Percentiles rank a stretch among this genome's conserved stretches.
These are phyloP conservation scores for Schizochytrium sp. DNA, from an alignment of 108 stramenopile genomes.

Conservation along the genomic window DNA sequence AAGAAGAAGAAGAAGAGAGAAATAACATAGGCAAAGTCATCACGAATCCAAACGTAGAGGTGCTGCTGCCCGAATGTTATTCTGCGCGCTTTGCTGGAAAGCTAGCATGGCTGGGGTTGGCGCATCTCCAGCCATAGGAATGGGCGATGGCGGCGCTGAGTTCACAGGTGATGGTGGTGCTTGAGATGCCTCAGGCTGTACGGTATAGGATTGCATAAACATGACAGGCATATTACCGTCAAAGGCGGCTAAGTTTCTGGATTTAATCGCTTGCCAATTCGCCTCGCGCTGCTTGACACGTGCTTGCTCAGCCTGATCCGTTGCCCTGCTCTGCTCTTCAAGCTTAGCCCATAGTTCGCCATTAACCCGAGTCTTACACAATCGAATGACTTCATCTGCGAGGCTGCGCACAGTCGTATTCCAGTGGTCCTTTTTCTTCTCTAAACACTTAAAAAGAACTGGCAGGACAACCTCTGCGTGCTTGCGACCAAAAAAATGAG, in stretches of 20 bases:
- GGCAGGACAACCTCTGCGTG: constrained; percentile 94
- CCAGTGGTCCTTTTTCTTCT: constrained; percentile 91
- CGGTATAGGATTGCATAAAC: not conserved
- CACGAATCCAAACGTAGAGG: no score
- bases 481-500: constrained; percentile 87
- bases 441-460: constrained; percentile 85
- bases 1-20: no score
- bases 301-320: not conserved
- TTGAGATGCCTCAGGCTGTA: not conserved
- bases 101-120: no score
- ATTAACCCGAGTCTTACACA: constrained; percentile 76
- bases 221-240: constrained; percentile 11
- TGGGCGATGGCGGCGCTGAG: constrained; percentile 8
- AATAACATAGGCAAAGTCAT: no score
- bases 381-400: constrained; percentile 93
- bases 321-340: not conserved
- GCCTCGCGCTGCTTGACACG: constrained; percentile 13
- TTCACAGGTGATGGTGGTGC: not conserved
- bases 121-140: not conserved
- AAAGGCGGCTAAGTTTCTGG: not conserved
- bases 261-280: constrained; percentile 50
- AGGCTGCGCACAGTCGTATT: constrained; percentile 97
- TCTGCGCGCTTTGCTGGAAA: no score
- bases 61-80: no score
- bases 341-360: constrained; percentile 12